phyloP scores from a whole-genome alignment of 345 rosid species.

The Citrus mangshanensis region DNA sequence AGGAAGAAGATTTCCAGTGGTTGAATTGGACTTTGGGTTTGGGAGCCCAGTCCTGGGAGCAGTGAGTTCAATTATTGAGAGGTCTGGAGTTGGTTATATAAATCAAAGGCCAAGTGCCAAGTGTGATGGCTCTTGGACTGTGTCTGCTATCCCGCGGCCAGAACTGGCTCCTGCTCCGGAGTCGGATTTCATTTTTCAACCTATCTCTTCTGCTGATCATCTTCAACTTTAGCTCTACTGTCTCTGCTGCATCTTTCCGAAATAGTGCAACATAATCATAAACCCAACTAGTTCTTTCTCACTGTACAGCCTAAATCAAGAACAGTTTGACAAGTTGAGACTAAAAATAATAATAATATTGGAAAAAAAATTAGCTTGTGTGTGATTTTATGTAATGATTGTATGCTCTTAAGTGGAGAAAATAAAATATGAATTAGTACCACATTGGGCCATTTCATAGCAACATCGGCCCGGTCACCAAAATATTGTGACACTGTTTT shows the following conservation, averaged over 20 bases:
- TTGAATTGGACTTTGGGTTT: slow-evolving; percentile 73
- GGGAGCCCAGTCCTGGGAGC: slow-evolving; percentile 70
- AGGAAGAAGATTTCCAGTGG: slow-evolving; percentile 64
- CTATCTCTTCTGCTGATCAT: slow-evolving; percentile 45
- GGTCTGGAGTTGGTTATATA: slow-evolving; percentile 67
- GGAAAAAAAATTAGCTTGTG: not conserved
- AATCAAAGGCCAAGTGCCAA: slow-evolving; percentile 74
- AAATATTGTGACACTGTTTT: too few species aligned
- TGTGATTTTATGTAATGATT: too few species aligned
- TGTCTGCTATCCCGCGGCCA: slow-evolving; percentile 75
- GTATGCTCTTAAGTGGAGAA: too few species aligned
- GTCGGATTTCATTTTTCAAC: slow-evolving; percentile 69
- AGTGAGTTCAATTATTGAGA: slow-evolving; percentile 54
- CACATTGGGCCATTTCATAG: not conserved
- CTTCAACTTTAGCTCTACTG: slow-evolving; percentile 28
- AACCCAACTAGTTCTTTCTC: not conserved
- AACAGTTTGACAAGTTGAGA: not conserved
- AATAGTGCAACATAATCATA: not conserved
- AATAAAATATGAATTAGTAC: not conserved
- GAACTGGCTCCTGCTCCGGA: slow-evolving; percentile 63
- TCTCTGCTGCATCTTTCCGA: too few species aligned
- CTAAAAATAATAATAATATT: not conserved
- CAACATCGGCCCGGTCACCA: too few species aligned
- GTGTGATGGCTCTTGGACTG: slow-evolving; percentile 73
- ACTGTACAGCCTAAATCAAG: not conserved